These are phyloP conservation scores for Ophiocordyceps camponoti-saundersi DNA, from an alignment of 2,329 filamentous ascomycete genomes.

Conservation along the genomic window DNA sequence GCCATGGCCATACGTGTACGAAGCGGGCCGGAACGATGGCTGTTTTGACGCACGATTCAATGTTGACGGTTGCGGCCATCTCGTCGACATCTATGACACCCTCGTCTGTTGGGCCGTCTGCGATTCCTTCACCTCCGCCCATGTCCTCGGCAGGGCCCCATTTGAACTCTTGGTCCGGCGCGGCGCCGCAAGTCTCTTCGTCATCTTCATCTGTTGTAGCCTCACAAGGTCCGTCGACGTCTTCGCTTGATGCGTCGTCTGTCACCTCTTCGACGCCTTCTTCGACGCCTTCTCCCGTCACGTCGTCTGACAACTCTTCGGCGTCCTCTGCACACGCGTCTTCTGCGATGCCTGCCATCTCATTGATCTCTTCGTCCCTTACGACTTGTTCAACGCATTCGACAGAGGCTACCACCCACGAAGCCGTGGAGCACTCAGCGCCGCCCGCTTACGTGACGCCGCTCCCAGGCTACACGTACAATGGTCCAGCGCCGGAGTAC, in stretches of 20 bases:
- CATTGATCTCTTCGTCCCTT: not conserved
- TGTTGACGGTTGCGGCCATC: not conserved
- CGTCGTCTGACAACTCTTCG: not conserved
- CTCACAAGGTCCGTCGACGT: not conserved
- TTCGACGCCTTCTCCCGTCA: not conserved
- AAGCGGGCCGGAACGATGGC: not conserved
- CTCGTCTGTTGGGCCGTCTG: not conserved
- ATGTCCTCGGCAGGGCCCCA: not conserved
- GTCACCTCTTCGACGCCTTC: not conserved
- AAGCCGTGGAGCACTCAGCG: not conserved
- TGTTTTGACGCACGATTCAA: not conserved
- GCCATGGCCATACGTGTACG: too few species aligned
- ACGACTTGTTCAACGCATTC: not conserved
- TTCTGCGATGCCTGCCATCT: not conserved
- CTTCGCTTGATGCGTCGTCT: not conserved
- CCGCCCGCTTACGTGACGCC: slow-evolving; percentile 3
- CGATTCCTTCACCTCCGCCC: not conserved
- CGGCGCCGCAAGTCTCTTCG: not conserved
- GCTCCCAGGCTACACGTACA: slow-evolving; percentile 4
- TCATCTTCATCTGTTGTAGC: not conserved
- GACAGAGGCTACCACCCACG: slow-evolving; percentile 1
- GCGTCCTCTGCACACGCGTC: not conserved
- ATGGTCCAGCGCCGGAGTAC: slow-evolving; percentile 1
- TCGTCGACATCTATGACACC: not conserved
- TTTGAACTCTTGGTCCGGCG: not conserved